Evolutionary conservation across 1,284 basidiomycete genomes (phyloP).

Genomic region (Fomes fomentarius): DNA sequence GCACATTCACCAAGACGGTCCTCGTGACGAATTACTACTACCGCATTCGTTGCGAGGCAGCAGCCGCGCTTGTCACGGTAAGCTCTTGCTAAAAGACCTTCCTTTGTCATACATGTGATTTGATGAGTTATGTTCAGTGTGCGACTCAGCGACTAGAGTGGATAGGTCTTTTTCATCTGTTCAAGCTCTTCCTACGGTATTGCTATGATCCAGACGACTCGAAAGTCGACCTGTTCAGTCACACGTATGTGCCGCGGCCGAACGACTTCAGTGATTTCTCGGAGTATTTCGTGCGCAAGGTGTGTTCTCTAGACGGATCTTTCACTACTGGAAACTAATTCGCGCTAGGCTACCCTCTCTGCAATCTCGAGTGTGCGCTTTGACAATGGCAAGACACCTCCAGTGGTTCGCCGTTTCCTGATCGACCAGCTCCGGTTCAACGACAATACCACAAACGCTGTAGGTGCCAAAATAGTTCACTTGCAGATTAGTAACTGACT

Average conservation of each 20-base stretch:
- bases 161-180: slow-evolving; percentile 92
- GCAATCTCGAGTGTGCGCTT: slow-evolving; percentile 88
- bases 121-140: slow-evolving; percentile 54
- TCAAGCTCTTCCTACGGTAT: slow-evolving; percentile 94
- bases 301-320: slow-evolving; percentile 33
- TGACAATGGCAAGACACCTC: slow-evolving; percentile 84
- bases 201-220: slow-evolving; percentile 86
- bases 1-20: slow-evolving; percentile 90
- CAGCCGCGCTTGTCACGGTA: slow-evolving; percentile 83
- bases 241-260: slow-evolving; percentile 87
- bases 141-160: slow-evolving; percentile 82
- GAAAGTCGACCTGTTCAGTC: slow-evolving; percentile 80
- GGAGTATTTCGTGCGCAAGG: slow-evolving; percentile 96
- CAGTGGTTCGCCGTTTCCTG: slow-evolving; percentile 88
- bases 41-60: slow-evolving; percentile 96
- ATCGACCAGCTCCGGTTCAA: slow-evolving; percentile 92
- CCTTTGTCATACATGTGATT: not conserved
- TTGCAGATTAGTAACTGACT: slow-evolving; percentile 16
- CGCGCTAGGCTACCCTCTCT: slow-evolving; percentile 67
- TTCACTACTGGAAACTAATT: not conserved
- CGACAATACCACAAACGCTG: slow-evolving; percentile 91
- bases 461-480: slow-evolving; percentile 42
- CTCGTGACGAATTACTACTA: slow-evolving; percentile 97
- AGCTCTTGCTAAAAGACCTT: slow-evolving; percentile 34
- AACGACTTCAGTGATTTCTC: slow-evolving; percentile 93